Base-by-base conservation (phyloP, 2,329 filamentous ascomycete genomes). In the Chrysoporthe puriensis region DNA sequence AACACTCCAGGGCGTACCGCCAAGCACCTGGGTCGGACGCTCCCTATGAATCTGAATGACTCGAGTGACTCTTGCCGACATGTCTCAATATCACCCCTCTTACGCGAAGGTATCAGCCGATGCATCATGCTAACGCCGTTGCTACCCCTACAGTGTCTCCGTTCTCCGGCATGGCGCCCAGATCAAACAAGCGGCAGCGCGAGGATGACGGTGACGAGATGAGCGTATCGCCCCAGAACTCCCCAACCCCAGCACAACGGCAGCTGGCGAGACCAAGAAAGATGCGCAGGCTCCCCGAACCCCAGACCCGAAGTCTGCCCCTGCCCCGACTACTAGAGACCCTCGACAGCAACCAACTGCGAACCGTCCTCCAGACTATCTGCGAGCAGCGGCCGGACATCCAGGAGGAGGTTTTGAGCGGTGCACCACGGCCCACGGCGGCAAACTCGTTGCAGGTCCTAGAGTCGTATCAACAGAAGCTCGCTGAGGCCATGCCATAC, bases 341-440 rank as follows among this genome's bases (percentile, higher is more conserved):
- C 0, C 88, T 99, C 57, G 93, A 96, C 75, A 90, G 90, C 69
- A 87, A 92, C 69, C 92, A 96, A 72, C 86, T 99, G 75, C 90
- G 95, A 73, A 89, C 88, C 46, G 90, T 97, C 1, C 86, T 99
- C n/a, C 92, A 94, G 77, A 90, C 91, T 65, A 92, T 99, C 76
- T 97, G 94, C 82, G 92, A 97, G 75, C 89, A 91, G 73, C 93
- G 97, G 76, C 93, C 94, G 4, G 90, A 92, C 71, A 91, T 99
- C 70, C 90, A 90, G 64, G 88, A 92, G 63, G 94, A 98, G 78
- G 91, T 99, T 57, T 88, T 94, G 43, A 86, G 90, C 64, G 89
- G 90, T 63, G 94, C 95, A 56, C 96, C 96, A 67, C 89, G 92
- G n/a, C 96, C 96, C 0, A 93, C 92, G 46, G 92, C 96, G 64